Percentiles rank a stretch among this genome's conserved stretches.
phyloP scores from a whole-genome alignment of 192 early-diverging fungal species.

The Umbelopsis sp. region DNA sequence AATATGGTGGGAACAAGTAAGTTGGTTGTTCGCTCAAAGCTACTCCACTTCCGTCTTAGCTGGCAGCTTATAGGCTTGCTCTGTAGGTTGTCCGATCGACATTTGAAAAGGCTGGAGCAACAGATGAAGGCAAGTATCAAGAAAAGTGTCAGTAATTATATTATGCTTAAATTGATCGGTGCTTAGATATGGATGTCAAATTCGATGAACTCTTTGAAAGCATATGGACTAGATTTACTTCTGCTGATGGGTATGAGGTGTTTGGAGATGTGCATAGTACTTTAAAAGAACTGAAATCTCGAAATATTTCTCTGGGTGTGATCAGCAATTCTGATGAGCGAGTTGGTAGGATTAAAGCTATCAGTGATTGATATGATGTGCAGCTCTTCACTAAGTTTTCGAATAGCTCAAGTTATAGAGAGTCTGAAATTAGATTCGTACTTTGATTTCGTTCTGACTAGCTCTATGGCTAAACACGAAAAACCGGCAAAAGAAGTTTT shows the following conservation, averaged over 20 bases:
- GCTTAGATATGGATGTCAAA: slow-evolving; percentile 26
- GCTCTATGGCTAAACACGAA: slow-evolving; percentile 52
- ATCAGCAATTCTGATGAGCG: slow-evolving; percentile 67
- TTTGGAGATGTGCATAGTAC: slow-evolving; percentile 54
- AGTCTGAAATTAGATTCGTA: slow-evolving; percentile 46
- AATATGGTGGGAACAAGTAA: slow-evolving; percentile 61
- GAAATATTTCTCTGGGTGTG: slow-evolving; percentile 56
- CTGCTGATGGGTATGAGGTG: slow-evolving; percentile 53
- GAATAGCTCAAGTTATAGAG: slow-evolving; percentile 33
- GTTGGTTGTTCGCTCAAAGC: not conserved
- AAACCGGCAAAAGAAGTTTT: slow-evolving; percentile 60
- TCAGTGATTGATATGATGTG: no score
- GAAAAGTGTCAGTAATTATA: not conserved
- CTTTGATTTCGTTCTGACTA: slow-evolving; percentile 64
- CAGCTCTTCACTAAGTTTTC: not conserved
- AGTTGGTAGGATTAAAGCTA: slow-evolving; percentile 31
- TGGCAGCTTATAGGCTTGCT: not conserved
- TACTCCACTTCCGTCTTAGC: not conserved
- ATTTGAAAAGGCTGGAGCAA: slow-evolving; percentile 44
- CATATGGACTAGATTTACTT: slow-evolving; percentile 53
- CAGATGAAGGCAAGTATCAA: slow-evolving; percentile 28
- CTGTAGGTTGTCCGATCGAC: slow-evolving; percentile 47
- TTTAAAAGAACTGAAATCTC: slow-evolving; percentile 46
- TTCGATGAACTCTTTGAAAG: slow-evolving; percentile 32
- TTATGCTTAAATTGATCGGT: not conserved